A percentile compares a stretch with the other conserved stretches of the same genome.
Conservation (phyloP, 192 early-diverging fungal species). For the Coemansia sp. region DNA sequence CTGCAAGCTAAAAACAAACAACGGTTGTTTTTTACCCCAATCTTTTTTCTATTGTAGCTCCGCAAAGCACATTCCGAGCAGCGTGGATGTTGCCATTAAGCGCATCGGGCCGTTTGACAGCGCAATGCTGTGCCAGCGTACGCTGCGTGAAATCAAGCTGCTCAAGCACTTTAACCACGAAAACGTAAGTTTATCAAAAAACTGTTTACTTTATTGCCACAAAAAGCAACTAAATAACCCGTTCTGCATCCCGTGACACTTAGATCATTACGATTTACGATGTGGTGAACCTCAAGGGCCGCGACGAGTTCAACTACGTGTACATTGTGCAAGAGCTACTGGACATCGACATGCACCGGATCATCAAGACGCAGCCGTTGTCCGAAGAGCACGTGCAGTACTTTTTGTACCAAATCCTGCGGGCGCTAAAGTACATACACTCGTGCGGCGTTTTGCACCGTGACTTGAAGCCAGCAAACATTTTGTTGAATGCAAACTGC, state of each 20-base stretch:
- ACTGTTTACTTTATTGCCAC: too few species aligned
- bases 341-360: conserved; percentile 88
- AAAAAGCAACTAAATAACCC: neutral
- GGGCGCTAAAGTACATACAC: conserved; percentile 92
- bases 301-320: conserved; percentile 49
- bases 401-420: conserved; percentile 85
- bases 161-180: conserved; percentile 83
- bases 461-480: conserved; percentile 95
- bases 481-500: conserved; percentile 97
- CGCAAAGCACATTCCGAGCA: conserved; percentile 76
- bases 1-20: conserved; percentile 1
- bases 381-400: conserved; percentile 89
- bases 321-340: conserved; percentile 73
- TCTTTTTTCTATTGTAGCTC: conserved; percentile 55
- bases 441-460: conserved; percentile 91
- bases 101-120: conserved; percentile 82
- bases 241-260: neutral
- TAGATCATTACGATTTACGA: conserved; percentile 54
- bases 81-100: conserved; percentile 89
- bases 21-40: conserved; percentile 2
- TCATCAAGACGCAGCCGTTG: conserved; percentile 79
- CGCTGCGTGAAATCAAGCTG: conserved; percentile 80
- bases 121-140: conserved; percentile 79
- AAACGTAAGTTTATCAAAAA: conserved; percentile 54
- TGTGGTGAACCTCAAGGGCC: conserved; percentile 48